Evolutionary conservation across 2,329 filamentous ascomycete genomes (phyloP), one percentile per base, ranked within the genome.

Genomic region (Xenosphaeropsis pyriputrescens): DNA sequence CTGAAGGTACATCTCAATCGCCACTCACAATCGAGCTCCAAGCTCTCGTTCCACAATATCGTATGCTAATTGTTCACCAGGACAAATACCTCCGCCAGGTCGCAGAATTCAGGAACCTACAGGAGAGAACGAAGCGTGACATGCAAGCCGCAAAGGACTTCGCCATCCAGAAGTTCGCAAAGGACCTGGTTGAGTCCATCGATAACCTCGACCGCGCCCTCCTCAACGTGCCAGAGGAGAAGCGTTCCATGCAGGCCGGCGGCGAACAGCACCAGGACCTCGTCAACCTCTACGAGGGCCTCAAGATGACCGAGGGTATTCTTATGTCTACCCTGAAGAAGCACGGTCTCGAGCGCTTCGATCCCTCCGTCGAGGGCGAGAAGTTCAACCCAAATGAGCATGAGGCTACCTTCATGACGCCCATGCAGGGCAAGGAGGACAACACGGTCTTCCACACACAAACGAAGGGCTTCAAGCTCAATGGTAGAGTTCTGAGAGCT

Each of bases 161-260:
- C 52, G 91, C 89, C 53, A 91, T 98, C 54, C 85, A 94, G 58
- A 67, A 79, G 49, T 96, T 98, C 63, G 85, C 89, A 55, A 82
- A 85, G 61, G 91, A 98, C 62, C 78, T 98, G 34, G 75, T 96
- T 50, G 91, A 98, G 59, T 85, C 76, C 55, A 79, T 98, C 54
- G 91, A 98, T 65, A 98, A 96, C 70, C 78, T 98, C 46, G 91
- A 98, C 63, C 88, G 88, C 48, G 91, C 91, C 32, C 74, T 98
- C 32, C 61, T 67, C 45, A 85, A 79, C 53, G 88, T 94, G 11
- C 77, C 85, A 15, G 57, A 71, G 42, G 79, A 85, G 31, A 85
- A 84, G 62, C 69, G 93, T 45, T 66, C 66, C 16, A 57, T 64
- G 15, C 50, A 58, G 34, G 61, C 65, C 45, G 62, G 65, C 50